A percentile compares a stretch with the other conserved stretches of the same genome.
Evolutionary conservation across 1,139 yeast species (phyloP).

Genomic region (Diutina siamensis): DNA sequence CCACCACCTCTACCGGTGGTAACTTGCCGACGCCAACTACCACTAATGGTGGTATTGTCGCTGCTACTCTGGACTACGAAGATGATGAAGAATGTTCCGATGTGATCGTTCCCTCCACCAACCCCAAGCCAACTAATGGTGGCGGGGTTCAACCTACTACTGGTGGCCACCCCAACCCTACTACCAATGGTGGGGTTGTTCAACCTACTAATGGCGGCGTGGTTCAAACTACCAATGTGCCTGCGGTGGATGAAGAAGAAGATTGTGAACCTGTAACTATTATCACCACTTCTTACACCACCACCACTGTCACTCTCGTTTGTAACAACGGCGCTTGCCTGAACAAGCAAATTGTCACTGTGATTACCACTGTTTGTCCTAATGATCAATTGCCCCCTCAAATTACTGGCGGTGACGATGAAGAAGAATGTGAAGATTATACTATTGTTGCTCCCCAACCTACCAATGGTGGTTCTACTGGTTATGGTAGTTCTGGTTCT

Average conservation of each 20-base stretch:
- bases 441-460: not conserved
- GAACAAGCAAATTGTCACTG: not conserved
- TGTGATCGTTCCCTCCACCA: not conserved
- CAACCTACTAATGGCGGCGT: not conserved
- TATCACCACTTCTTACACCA: constrained; percentile 1
- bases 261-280: constrained; percentile 1
- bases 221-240: not conserved
- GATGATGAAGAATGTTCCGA: not conserved
- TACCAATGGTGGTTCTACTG: not conserved
- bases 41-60: not conserved
- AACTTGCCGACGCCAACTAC: no score
- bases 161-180: not conserved
- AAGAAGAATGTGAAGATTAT: constrained; percentile 1
- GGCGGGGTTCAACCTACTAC: not conserved
- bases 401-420: not conserved
- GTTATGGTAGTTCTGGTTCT: not conserved
- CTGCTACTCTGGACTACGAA: not conserved
- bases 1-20: no score
- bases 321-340: constrained; percentile 1
- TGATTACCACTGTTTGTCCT: constrained; percentile 1
- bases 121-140: not conserved
- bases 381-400: not conserved
- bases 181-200: not conserved
- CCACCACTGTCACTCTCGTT: not conserved
- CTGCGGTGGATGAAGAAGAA: constrained; percentile 1